These are phyloP conservation scores for Pyrenophora teres DNA, from an alignment of 2,329 filamentous ascomycete genomes.

Conservation along the genomic window DNA sequence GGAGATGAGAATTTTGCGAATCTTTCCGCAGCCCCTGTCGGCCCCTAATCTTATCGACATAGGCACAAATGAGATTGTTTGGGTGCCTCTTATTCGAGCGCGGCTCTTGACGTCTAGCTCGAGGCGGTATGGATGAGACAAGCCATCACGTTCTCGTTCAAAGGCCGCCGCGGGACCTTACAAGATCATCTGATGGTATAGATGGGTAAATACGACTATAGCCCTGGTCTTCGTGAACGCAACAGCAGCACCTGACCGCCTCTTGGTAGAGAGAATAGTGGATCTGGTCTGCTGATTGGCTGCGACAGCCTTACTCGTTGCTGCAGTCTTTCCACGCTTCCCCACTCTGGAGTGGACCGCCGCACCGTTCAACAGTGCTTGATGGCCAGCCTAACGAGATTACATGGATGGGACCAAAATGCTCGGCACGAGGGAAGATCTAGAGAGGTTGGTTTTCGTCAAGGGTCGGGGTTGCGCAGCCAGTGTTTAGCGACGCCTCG, in stretches of 20 bases:
- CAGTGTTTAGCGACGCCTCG: conserved; percentile 2
- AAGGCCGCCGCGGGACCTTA: conserved; percentile 17
- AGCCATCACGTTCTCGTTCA: conserved; percentile 10
- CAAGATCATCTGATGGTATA: conserved; percentile 39
- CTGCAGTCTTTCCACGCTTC: conserved; percentile 33
- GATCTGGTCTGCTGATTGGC: conserved; percentile 29
- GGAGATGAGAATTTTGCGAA: neutral
- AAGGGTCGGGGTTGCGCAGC: conserved; percentile 2
- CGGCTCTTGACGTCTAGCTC: neutral
- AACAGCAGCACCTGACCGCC: conserved; percentile 35
- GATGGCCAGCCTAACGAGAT: conserved; percentile 4
- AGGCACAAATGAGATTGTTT: conserved; percentile 2
- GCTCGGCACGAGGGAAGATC: conserved; percentile 1
- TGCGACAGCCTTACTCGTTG: conserved; percentile 21
- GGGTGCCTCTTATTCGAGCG: conserved; percentile 1
- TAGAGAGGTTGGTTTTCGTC: conserved; percentile 2
- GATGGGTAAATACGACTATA: conserved; percentile 26
- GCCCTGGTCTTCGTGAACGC: conserved; percentile 25
- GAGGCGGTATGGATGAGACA: conserved; percentile 4
- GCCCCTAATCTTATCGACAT: conserved; percentile 1
- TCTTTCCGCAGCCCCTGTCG: neutral
- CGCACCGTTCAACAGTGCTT: conserved; percentile 9
- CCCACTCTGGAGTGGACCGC: conserved; percentile 12
- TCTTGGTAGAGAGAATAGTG: conserved; percentile 10
- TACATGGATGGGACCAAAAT: conserved; percentile 8